Base-by-base conservation (phyloP, 2,329 filamentous ascomycete genomes). In the Cladosporium austrohemisphaericum region DNA sequence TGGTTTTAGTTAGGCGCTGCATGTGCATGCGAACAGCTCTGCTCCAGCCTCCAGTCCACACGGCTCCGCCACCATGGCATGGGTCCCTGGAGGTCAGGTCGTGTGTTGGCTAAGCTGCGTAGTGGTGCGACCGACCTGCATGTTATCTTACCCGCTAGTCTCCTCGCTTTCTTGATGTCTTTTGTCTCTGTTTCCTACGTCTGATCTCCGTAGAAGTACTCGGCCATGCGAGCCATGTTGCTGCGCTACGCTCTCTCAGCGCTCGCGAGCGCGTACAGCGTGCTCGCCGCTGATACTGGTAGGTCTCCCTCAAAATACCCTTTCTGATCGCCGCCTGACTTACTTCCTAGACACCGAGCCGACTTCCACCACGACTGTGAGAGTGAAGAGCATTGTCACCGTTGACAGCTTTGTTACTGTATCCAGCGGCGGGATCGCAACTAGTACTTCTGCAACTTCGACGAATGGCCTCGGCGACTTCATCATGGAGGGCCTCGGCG, bases 401-500 rank as follows among this genome's bases (percentile, higher is more conserved):
- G 11, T 5, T 4, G 4, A 35, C 11, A 35, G 41, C 20, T 45
- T 35, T n/a, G n/a, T 45, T 5, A 35, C 29, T 6, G 4, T 35
- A 7, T n/a, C 10, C 9, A 22, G 29, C 2, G 26, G 37, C 37
- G 10, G 9, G 23, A 26, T 23, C 8, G 9, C 37, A 18, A 26
- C n/a, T 8, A 40, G 22, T 16, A 8, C 3, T 9, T 7, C n/a
- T 8, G 13, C 41, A 10, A 33, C 28, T 1, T 4, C 32, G 13
- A 6, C 32, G 3, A 26, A 35, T 28, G 41, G 14, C 6, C 31
- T 45, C 5, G 41, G 41, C 20, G 22, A 16, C 10, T 36, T 35
- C 4, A 45, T 45, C 3, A 45, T 45, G 41, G 29, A 45, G 18
- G 41, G 41, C 4, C 31, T 45, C 4, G 37, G 37, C n/a, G 23